Conservation (phyloP, 768 basidiomycete species). For the Crucibulum laeve region DNA sequence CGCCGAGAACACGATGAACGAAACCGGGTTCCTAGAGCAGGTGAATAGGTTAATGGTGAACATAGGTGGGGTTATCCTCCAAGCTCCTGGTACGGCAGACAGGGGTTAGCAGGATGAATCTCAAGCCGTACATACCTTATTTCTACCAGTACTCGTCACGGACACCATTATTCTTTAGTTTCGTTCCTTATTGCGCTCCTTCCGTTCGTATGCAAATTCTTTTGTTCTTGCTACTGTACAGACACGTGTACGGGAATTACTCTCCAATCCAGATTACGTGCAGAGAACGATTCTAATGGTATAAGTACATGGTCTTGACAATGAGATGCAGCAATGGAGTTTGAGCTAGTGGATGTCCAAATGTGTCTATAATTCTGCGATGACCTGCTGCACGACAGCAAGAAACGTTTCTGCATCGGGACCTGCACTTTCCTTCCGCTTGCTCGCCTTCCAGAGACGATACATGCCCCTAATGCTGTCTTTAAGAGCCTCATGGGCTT, state of each 20-base stretch:
- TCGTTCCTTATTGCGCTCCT: no score
- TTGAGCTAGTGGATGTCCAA: no score
- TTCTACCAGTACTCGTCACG: no score
- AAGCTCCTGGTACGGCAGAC: not conserved
- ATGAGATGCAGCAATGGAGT: no score
- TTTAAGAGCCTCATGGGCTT: conserved; percentile 35
- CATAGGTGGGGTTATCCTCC: not conserved
- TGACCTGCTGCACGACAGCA: conserved; percentile 26
- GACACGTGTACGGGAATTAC: no score
- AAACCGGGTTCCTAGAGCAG: not conserved
- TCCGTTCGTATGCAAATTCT: no score
- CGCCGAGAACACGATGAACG: not conserved
- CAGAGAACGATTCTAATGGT: no score
- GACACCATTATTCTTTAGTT: no score
- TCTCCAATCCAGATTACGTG: no score
- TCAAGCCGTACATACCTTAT: no score
- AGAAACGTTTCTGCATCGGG: conserved; percentile 32
- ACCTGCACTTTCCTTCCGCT: conserved; percentile 10
- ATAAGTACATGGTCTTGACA: no score
- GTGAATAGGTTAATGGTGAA: not conserved
- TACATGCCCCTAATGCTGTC: conserved; percentile 55
- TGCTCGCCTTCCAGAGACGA: conserved; percentile 50
- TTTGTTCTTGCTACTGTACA: no score
- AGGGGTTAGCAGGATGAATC: conserved; percentile 2
- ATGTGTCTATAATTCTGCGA: conserved; percentile 16